Conservation (phyloP, 108 stramenopile species). For the Skeletonema tropicum region DNA sequence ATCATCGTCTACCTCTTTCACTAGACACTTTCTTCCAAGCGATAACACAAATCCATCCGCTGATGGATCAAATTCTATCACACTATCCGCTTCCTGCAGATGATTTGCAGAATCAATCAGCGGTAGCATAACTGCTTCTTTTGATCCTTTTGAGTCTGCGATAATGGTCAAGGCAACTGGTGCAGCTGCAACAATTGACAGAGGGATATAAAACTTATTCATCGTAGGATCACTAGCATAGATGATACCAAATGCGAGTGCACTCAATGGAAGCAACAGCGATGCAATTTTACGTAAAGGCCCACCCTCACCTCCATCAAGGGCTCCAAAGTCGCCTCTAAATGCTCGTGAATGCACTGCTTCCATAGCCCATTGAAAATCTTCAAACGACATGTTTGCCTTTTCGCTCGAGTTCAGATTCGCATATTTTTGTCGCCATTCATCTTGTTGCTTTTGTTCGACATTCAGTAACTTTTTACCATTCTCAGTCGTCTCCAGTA, state of each 20-base stretch:
- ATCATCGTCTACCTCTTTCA: conserved; percentile 44
- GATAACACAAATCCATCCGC: conserved; percentile 57
- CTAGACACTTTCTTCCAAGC: conserved; percentile 63
- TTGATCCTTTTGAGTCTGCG: conserved; percentile 43
- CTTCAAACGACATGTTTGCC: conserved; percentile 55
- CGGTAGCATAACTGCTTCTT: conserved; percentile 70
- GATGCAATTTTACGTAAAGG: conserved; percentile 46
- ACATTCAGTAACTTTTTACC: conserved; percentile 57
- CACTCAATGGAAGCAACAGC: conserved; percentile 37
- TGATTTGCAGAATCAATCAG: conserved; percentile 86
- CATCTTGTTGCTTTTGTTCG: conserved; percentile 47
- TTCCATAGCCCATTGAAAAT: conserved; percentile 85
- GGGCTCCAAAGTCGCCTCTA: conserved; percentile 57
- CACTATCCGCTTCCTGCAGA: conserved; percentile 66
- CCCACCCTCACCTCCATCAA: conserved; percentile 39
- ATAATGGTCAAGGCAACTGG: conserved; percentile 56
- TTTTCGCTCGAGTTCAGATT: conserved; percentile 11
- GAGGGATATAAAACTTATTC: conserved; percentile 37
- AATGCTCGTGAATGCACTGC: conserved; percentile 83
- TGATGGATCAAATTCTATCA: conserved; percentile 70
- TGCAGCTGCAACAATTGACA: conserved; percentile 43
- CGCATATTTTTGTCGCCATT: conserved; percentile 70
- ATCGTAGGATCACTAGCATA: conserved; percentile 43
- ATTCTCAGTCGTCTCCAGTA: conserved; percentile 37
- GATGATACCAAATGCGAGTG: conserved; percentile 41